These are phyloP conservation scores for Dioscorea dumetorum DNA, from an alignment of 106 monocot species.

Conservation along the genomic window DNA sequence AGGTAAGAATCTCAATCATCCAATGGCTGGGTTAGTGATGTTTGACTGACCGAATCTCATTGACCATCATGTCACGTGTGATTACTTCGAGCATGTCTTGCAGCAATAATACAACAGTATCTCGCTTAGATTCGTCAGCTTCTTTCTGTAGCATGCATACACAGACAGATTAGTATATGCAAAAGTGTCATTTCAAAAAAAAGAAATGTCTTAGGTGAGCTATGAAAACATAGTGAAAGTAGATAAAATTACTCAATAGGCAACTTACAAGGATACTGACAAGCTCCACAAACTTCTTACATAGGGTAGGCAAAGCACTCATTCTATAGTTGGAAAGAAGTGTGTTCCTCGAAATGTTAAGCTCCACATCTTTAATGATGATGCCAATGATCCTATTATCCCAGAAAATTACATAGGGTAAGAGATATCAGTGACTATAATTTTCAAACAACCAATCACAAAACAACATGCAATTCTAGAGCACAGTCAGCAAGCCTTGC, in stretches of 20 bases:
- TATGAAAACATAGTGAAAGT: not conserved
- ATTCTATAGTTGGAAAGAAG: conserved; percentile 90
- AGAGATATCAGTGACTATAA: too few species aligned
- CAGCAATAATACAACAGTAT: conserved; percentile 73
- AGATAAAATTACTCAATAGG: not conserved
- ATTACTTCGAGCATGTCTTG: conserved; percentile 99
- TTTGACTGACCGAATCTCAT: conserved; percentile 73
- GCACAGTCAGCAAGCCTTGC: too few species aligned
- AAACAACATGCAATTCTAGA: too few species aligned
- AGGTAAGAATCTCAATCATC: not conserved
- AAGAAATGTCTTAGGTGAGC: not conserved
- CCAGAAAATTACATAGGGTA: not conserved
- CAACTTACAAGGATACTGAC: conserved; percentile 74
- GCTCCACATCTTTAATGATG: conserved; percentile 89
- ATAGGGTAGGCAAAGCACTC: conserved; percentile 70
- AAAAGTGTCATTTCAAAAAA: not conserved
- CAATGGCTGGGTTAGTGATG: not conserved
- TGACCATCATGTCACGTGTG: conserved; percentile 97
- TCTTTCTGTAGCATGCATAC: conserved; percentile 56
- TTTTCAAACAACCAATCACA: too few species aligned
- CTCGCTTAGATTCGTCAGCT: conserved; percentile 66
- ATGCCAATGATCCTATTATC: conserved; percentile 76
- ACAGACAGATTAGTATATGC: not conserved
- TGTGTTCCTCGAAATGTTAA: conserved; percentile 63
- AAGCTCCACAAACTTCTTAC: conserved; percentile 89